Conservation (phyloP, 805 yeast species). For the Zygotorulaspora danielsina region DNA sequence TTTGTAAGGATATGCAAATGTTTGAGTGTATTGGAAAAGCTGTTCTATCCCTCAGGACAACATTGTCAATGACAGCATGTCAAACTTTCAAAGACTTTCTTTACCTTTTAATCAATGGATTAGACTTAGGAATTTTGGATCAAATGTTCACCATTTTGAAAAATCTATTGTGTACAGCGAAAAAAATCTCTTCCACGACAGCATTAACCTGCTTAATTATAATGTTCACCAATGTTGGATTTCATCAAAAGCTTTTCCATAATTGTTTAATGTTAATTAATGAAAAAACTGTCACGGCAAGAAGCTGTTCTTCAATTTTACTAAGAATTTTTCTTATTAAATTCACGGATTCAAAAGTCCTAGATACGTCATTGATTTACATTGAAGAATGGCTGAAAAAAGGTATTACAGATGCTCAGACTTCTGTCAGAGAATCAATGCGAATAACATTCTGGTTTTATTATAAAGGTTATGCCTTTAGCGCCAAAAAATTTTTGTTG, state of each 20-base stretch:
- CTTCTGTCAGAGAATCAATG: constrained; percentile 71
- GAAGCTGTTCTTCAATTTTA: constrained; percentile 68
- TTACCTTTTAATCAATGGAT: constrained; percentile 21
- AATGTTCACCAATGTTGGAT: constrained; percentile 52
- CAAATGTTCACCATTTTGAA: constrained; percentile 34
- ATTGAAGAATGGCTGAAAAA: constrained; percentile 50
- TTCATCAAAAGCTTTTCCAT: constrained; percentile 47
- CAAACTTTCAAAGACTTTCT: constrained; percentile 66
- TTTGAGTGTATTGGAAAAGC: constrained; percentile 64
- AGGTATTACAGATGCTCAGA: constrained; percentile 75
- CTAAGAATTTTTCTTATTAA: constrained; percentile 56
- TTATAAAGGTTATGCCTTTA: constrained; percentile 48
- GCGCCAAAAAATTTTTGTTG: constrained; percentile 42
- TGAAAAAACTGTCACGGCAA: constrained; percentile 70
- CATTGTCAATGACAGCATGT: constrained; percentile 71
- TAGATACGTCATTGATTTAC: constrained; percentile 36
- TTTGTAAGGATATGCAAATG: constrained; percentile 39
- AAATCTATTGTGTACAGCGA: constrained; percentile 38
- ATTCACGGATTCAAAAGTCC: constrained; percentile 37
- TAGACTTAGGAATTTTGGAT: constrained; percentile 35
- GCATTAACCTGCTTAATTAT: constrained; percentile 43
- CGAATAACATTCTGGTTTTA: constrained; percentile 72
- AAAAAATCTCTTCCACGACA: constrained; percentile 37
- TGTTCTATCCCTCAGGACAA: constrained; percentile 72
- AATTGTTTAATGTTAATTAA: constrained; percentile 48